Percentiles rank a stretch among this genome's conserved stretches.
Conservation (phyloP, 345 rosid genomes). For the Cardiospermum halicacabum region DNA sequence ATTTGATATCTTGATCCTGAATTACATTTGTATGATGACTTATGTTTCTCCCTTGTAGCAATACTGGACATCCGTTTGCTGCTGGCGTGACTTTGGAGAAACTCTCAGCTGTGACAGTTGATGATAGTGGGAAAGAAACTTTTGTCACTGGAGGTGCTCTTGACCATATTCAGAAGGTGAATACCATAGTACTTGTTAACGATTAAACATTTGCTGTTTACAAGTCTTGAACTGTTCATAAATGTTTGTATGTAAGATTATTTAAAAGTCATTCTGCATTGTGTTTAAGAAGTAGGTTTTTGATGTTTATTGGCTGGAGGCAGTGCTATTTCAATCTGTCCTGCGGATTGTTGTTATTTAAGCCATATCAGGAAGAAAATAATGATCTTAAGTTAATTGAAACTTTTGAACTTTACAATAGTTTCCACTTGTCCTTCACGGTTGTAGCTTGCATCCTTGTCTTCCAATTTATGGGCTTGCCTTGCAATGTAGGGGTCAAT, state of each 20-base stretch:
- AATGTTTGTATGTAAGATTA: neutral
- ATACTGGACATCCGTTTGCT: constrained; percentile 86
- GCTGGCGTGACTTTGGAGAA: constrained; percentile 86
- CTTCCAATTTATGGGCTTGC: too few relatives aligned
- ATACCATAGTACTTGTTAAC: constrained; percentile 1
- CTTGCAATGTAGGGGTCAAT: too few relatives aligned
- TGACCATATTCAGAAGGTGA: constrained; percentile 79
- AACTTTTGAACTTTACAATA: neutral
- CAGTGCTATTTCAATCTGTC: neutral
- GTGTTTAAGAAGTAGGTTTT: neutral
- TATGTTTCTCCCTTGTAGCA: constrained; percentile 43
- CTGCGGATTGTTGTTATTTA: neutral
- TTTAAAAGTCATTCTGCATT: neutral
- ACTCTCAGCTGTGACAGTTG: constrained; percentile 86
- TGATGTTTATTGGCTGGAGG: constrained; percentile 3
- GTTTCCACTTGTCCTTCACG: neutral
- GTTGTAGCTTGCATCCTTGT: too few relatives aligned
- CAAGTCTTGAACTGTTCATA: neutral
- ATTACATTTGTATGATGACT: constrained; percentile 4
- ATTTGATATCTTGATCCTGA: constrained; percentile 1
- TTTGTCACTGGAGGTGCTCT: constrained; percentile 81
- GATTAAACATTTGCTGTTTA: neutral
- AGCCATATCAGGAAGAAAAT: neutral
- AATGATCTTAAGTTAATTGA: neutral
- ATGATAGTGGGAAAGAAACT: constrained; percentile 87